Evolutionary conservation across 768 basidiomycete species (phyloP).

Genomic region (Lepiota brunneoincarnata): DNA sequence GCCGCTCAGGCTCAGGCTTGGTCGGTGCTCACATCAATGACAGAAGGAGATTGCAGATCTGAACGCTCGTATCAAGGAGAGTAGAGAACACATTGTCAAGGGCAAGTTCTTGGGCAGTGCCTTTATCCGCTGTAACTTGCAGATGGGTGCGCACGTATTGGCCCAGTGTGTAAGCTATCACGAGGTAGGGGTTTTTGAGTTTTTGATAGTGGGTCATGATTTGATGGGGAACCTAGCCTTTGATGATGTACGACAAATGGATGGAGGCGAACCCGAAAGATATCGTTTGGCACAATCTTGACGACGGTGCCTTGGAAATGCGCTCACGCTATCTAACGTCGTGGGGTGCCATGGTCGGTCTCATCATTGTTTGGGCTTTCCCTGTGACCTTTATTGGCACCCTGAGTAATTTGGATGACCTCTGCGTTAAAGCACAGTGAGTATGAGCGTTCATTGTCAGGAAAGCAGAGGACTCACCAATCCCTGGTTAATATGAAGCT

Average conservation of each 20-base stretch:
- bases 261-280: conserved; percentile 54
- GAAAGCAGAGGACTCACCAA: not conserved
- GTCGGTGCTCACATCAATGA: not conserved
- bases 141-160: conserved; percentile 73
- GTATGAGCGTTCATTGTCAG: conserved; percentile 16
- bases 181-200: conserved; percentile 28
- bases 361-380: conserved; percentile 64
- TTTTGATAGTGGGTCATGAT: not conserved
- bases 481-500: conserved; percentile 28
- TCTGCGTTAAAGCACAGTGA: conserved; percentile 46
- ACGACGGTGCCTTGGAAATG: conserved; percentile 50
- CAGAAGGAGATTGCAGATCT: conserved; percentile 51
- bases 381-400: conserved; percentile 67
- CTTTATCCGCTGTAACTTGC: conserved; percentile 69
- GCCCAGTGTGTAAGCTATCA: conserved; percentile 58
- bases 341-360: conserved; percentile 53
- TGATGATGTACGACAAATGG: conserved; percentile 58
- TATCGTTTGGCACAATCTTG: conserved; percentile 59
- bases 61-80: conserved; percentile 40
- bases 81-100: conserved; percentile 32
- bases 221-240: conserved; percentile 32
- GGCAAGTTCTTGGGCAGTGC: conserved; percentile 51
- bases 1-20: not conserved
- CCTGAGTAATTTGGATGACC: conserved; percentile 54
- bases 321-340: conserved; percentile 51